Base-by-base conservation (phyloP, 192 early-diverging fungal genomes). In the Pecoramyces ruminantium region DNA sequence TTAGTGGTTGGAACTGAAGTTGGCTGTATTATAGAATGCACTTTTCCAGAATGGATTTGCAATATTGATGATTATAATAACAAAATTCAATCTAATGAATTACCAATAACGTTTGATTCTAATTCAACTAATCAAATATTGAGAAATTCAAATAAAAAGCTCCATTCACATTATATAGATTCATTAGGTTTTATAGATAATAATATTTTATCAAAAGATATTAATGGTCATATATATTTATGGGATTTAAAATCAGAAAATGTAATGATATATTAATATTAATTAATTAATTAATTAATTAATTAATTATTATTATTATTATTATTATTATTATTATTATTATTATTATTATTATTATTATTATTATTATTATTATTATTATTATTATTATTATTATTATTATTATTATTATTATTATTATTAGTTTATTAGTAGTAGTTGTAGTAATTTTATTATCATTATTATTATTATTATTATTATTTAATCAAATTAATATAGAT, bases 191-290 rank as follows among this genome's bases (percentile, higher is more conserved):
- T 90, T 86, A 91, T 89, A 16, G 90, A 93, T 30, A 86, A 85
- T 13, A 88, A 88, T 81, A 84, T 94, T 6, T 79, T 96, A 2
- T 89, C 90, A 51, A 95, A 95, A 81, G 93, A 91, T 77, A 86
- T 88, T 29, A 89, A 93, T 83, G 94, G 94, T 21, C 88, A 91
- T 30, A 88, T 96, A 29, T 93, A 93, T 79, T 89, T 93, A 81
- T 93, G 93, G 92, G 88, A 95, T 83, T 81, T 91, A 29, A 83
- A 86, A 13, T 83, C 89, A 17, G 79, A 85, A 8, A n/a, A 85
- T 34, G 38, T 86, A 67, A 67, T 2, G 4, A 51, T 21, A 51
- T 21, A 51, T 21, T 15, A 21, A 51, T 51, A n/a, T n/a, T n/a
- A n/a, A n/a, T n/a, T n/a, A n/a, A n/a, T n/a, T n/a, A n/a, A n/a